phyloP scores from a whole-genome alignment of 208 protist genomes.

The Leishmania major region DNA sequence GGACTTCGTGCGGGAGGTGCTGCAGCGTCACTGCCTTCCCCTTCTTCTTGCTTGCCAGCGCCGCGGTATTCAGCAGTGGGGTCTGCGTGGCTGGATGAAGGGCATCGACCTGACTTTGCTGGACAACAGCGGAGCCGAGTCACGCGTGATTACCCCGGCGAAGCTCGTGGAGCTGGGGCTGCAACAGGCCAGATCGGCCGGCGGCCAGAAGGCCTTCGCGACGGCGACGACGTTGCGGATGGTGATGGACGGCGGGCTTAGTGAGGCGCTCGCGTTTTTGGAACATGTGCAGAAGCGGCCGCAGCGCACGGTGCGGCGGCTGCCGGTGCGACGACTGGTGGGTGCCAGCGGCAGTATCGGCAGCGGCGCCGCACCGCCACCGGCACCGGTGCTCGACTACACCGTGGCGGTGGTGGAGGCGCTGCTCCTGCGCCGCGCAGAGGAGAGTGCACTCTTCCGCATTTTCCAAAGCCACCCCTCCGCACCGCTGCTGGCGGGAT shows the following conservation, averaged over 20 bases:
- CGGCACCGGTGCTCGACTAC: background rate
- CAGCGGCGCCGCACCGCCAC: background rate
- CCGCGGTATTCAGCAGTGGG: conserved; percentile 48
- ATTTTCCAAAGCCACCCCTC: conserved; percentile 66
- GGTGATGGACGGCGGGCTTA: conserved; percentile 27
- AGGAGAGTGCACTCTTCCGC: conserved; percentile 66
- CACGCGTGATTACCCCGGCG: conserved; percentile 24
- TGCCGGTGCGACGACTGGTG: conserved; percentile 16
- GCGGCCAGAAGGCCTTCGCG: conserved; percentile 13
- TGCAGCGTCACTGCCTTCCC: conserved; percentile 36
- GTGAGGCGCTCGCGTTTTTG: conserved; percentile 24
- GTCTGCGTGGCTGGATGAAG: conserved; percentile 36
- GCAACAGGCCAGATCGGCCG: conserved; percentile 9
- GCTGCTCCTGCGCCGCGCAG: conserved; percentile 45
- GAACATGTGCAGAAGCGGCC: conserved; percentile 29
- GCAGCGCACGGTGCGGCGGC: conserved; percentile 22
- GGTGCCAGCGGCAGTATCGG: background rate
- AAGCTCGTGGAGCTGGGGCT: conserved; percentile 22
- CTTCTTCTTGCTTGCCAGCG: conserved; percentile 39
- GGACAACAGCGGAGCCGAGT: conserved; percentile 35
- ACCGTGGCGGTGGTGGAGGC: conserved; percentile 18
- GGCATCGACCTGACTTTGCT: conserved; percentile 26
- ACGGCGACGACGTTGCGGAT: conserved; percentile 24
- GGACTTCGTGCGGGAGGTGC: conserved; percentile 28
- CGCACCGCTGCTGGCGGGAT: conserved; percentile 46